These are phyloP conservation scores for Chlorella sorokiniana DNA, from an alignment of 139 green algal species.

Conservation along the genomic window DNA sequence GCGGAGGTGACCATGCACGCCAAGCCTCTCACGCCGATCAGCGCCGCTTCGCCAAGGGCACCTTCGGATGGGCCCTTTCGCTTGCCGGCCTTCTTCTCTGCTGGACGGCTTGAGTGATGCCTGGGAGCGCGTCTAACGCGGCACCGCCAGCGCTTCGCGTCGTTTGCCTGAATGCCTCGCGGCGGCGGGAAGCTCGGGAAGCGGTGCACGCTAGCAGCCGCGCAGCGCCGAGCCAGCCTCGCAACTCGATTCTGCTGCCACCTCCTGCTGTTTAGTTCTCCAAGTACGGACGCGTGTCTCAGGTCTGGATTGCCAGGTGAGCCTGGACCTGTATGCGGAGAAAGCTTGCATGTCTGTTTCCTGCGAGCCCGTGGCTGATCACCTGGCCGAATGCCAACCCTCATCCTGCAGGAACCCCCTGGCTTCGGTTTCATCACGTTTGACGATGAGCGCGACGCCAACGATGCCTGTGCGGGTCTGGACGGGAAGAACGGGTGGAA, in stretches of 20 bases:
- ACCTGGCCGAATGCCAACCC: too few relatives aligned
- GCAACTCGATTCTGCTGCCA: not conserved
- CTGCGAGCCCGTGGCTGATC: not conserved
- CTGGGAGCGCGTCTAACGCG: too few relatives aligned
- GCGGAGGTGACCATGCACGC: not conserved
- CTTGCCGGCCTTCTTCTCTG: not conserved
- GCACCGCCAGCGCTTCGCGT: too few relatives aligned
- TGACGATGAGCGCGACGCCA: constrained; percentile 71
- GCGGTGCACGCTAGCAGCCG: too few relatives aligned
- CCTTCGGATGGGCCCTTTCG: too few relatives aligned
- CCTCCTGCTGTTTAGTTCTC: constrained; percentile 2
- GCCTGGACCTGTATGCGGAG: not conserved
- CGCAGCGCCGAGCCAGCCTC: too few relatives aligned
- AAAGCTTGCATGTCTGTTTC: not conserved
- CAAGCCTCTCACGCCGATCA: not conserved
- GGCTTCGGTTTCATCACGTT: constrained; percentile 87
- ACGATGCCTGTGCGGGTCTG: constrained; percentile 72
- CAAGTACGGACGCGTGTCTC: not conserved
- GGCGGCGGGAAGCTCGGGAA: too few relatives aligned
- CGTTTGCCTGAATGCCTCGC: too few relatives aligned
- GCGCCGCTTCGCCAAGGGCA: too few relatives aligned
- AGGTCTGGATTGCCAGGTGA: constrained; percentile 5
- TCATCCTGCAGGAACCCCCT: constrained; percentile 13
- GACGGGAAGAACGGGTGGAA: constrained; percentile 53
- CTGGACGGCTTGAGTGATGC: too few relatives aligned